Conservation (phyloP, 495 filamentous ascomycete species). For the Bryoglossum gracile region DNA sequence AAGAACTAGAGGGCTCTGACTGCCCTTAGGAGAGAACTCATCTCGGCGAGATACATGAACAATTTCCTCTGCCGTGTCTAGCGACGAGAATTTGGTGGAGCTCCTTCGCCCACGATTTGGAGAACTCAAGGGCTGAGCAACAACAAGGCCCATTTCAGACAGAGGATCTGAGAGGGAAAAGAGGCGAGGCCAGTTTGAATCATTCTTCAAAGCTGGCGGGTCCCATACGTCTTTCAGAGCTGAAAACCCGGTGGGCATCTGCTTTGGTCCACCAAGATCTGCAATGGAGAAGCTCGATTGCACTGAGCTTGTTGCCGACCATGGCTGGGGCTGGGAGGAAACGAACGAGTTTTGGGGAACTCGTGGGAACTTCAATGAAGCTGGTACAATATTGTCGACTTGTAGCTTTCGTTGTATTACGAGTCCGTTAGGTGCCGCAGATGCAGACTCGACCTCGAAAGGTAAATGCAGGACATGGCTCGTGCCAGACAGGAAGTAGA, state of each 20-base stretch:
- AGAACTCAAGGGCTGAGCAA: conserved; percentile 37
- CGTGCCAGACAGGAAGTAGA: conserved; percentile 82
- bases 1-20: conserved; percentile 51
- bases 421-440: conserved; percentile 72
- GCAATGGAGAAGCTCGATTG: conserved; percentile 46
- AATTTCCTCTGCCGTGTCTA: conserved; percentile 69
- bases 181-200: conserved; percentile 63
- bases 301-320: conserved; percentile 33
- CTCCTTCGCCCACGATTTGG: conserved; percentile 19
- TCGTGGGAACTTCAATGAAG: conserved; percentile 43
- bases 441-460: conserved; percentile 85
- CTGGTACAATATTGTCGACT: conserved; percentile 31
- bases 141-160: conserved; percentile 76
- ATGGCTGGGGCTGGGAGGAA: conserved; percentile 50
- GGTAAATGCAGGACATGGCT: conserved; percentile 89
- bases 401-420: conserved; percentile 70
- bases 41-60: conserved; percentile 58
- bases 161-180: conserved; percentile 85
- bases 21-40: conserved; percentile 18
- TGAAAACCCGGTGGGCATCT: conserved; percentile 35
- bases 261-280: conserved; percentile 41
- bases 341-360: conserved; percentile 78
- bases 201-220: conserved; percentile 35
- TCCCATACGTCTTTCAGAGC: conserved; percentile 45
- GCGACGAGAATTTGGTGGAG: conserved; percentile 29